Evolutionary conservation across 2,329 filamentous ascomycete genomes (phyloP), one percentile per base, ranked within the genome.

Genomic region (Fusarium nanum): DNA sequence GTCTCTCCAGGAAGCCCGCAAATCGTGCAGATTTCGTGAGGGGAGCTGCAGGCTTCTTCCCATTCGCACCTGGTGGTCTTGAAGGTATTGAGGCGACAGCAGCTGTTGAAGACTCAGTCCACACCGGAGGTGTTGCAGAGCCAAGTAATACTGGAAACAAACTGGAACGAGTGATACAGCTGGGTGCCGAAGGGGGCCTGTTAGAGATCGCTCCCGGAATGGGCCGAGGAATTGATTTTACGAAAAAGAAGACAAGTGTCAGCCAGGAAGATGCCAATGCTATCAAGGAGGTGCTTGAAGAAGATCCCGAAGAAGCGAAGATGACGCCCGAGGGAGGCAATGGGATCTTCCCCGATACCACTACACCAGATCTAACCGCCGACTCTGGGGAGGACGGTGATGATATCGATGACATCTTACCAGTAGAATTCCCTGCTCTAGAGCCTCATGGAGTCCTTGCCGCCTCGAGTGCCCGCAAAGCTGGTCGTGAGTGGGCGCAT

Each of bases 401-500:
- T 61, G 88, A 91, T 63, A 94, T 99, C 57, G 96, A 99, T 77
- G 89, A 92, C 46, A 85, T 99, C 8, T 81, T 99, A 1, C 96
- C 96, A 0, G 88, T 97, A 27, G 96, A 99, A 76, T 99, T 98
- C 75, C 94, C 96, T 2, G 92, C 97, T 14, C 80, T 99, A 9
- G 93, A 97, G 72, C 93, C 96, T 12, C 92, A 91, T 76, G 90
- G 91, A n/a, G 87, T 89, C 23, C 87, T 98, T 30, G 87, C 92
- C 22, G 84, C 91, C 54, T 90, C 92, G 11, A 88, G 89, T 64
- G 85, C 90, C 65, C 92, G 91, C 76, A 92, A 92, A 75, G 89
- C 89, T 41, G 92, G 92, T 9, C 91, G 88, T 74, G 93, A 98
- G 82, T 99, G 96, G 95, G 96, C 96, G 54, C 96, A 99, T 81